Conservation (phyloP, 2,329 filamentous ascomycete genomes). For the Colletotrichum nymphaeae region DNA sequence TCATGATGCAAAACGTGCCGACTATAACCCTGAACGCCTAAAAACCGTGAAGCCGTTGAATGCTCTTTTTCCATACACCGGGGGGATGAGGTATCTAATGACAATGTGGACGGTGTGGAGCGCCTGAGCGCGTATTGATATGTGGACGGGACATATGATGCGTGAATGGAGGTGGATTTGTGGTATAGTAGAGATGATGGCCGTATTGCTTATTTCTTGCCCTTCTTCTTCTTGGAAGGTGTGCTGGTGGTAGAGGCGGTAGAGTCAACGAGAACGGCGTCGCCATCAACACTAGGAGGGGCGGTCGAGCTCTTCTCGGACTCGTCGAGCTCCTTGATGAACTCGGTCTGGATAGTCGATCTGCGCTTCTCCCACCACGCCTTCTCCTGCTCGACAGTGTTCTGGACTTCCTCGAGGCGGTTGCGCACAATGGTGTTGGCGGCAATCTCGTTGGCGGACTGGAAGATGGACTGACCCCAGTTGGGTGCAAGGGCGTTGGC, state of each 20-base stretch:
- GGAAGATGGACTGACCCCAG: constrained; percentile 97
- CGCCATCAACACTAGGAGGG: constrained; percentile 75
- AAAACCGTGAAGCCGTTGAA: constrained; percentile 23
- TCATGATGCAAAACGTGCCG: constrained; percentile 17
- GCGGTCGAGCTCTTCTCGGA: constrained; percentile 60
- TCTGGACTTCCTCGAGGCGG: constrained; percentile 79
- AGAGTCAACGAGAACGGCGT: constrained; percentile 81
- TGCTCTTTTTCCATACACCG: constrained; percentile 12
- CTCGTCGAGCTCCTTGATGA: constrained; percentile 86
- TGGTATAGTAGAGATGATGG: neutral
- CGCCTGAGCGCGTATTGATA: neutral
- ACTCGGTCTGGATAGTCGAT: constrained; percentile 77
- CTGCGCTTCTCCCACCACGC: constrained; percentile 93
- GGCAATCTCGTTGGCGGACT: constrained; percentile 95
- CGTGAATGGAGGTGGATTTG: neutral
- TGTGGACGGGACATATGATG: neutral
- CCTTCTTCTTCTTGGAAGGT: constrained; percentile 72
- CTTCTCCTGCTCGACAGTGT: constrained; percentile 78
- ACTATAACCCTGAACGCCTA: constrained; percentile 24
- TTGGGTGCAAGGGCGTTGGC: constrained; percentile 89
- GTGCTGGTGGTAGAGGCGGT: constrained; percentile 48
- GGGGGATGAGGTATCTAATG: constrained; percentile 31
- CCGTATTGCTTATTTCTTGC: constrained; percentile 63
- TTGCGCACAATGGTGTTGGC: constrained; percentile 83
- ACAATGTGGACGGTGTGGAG: neutral